phyloP scores from a whole-genome alignment of 805 yeast genomes.

The Metschnikowia continentalis region DNA sequence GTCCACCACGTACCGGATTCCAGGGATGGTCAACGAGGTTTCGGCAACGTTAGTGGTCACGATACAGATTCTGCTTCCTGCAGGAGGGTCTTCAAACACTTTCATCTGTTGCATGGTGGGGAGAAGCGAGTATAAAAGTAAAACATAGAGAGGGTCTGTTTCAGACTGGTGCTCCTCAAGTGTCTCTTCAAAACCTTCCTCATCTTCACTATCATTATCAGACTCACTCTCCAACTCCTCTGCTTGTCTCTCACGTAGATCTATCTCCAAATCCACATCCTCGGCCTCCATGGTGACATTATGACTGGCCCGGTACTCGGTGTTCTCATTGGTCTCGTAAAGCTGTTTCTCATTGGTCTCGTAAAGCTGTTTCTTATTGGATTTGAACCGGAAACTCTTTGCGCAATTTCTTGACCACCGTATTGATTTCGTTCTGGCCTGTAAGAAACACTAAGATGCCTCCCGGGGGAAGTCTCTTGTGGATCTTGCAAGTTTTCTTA shows the following conservation, averaged over 20 bases:
- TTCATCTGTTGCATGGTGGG: constrained; percentile 96
- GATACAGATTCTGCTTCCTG: constrained; percentile 80
- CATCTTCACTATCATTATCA: constrained; percentile 47
- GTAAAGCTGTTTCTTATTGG: constrained; percentile 19
- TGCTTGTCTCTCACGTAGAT: constrained; percentile 26
- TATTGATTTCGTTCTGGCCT: constrained; percentile 87
- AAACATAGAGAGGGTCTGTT: constrained; percentile 77
- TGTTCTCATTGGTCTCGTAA: constrained; percentile 11
- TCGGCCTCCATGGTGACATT: constrained; percentile 79
- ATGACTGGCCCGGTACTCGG: constrained; percentile 50
- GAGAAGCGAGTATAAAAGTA: constrained; percentile 86
- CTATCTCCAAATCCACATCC: constrained; percentile 72
- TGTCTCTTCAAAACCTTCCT: constrained; percentile 69
- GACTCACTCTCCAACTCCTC: constrained; percentile 41
- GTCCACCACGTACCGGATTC: constrained; percentile 90
- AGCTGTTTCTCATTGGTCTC: too few relatives aligned
- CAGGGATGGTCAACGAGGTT: constrained; percentile 94
- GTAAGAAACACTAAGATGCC: constrained; percentile 89
- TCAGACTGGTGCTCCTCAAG: constrained; percentile 67
- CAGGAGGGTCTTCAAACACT: constrained; percentile 82
- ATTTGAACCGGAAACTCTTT: constrained; percentile 59
- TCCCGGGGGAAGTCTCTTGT: constrained; percentile 82
- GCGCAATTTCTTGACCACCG: constrained; percentile 65
- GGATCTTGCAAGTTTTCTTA: constrained; percentile 82
- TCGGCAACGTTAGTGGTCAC: constrained; percentile 98